Evolutionary conservation across 192 early-diverging fungal genomes (phyloP), one percentile per base, ranked within the genome.

Genomic region (Lobosporangium transversale): DNA sequence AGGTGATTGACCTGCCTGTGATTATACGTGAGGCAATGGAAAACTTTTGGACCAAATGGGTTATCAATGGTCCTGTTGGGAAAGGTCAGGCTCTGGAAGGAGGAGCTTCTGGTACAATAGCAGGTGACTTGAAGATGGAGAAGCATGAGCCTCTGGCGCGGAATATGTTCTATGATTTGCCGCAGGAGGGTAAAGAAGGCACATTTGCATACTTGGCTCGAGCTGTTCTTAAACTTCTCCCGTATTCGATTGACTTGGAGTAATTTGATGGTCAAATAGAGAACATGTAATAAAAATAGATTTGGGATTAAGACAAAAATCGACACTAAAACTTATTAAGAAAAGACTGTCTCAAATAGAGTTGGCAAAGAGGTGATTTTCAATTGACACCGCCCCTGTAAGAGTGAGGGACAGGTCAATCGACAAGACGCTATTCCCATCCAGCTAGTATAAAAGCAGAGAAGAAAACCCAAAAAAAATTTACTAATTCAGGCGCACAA

Each of bases 91-190:
- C 56, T 36, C 17, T 43, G 44, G 3, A 61, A 40, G 67, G 49
- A 58, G 58, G 53, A 4, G 50, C 44, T 37, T 15, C 49, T 32
- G 36, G 37, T 52, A 4, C 43, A 56, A 23, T 14, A 0, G 30
- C 32, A 5, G 63, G 64, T 12, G 81, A 86, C 20, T 61, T 84
- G 27, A 71, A 75, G 12, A 87, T 89, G 71, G 86, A 90, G 24
- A 61, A 80, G 27, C 86, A 94, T 58, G 87, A 89, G 37, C 76
- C 61, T 0, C 53, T 92, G 42, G 91, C 90, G 1, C 81, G 90
- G 7, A 69, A 85, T 6, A 81, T 94, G 81, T 95, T 95, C 73
- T 95, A 88, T 81, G 94, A 95, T 81, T 50, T 95, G 59, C 87
- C 89, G 2, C 88, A 87, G 61, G 90, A 89, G 10, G 73, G 79